A percentile compares a stretch with the other conserved stretches of the same genome.
Conservation (phyloP, 2,329 filamentous ascomycete genomes). For the Amesomyces nigricolor region DNA sequence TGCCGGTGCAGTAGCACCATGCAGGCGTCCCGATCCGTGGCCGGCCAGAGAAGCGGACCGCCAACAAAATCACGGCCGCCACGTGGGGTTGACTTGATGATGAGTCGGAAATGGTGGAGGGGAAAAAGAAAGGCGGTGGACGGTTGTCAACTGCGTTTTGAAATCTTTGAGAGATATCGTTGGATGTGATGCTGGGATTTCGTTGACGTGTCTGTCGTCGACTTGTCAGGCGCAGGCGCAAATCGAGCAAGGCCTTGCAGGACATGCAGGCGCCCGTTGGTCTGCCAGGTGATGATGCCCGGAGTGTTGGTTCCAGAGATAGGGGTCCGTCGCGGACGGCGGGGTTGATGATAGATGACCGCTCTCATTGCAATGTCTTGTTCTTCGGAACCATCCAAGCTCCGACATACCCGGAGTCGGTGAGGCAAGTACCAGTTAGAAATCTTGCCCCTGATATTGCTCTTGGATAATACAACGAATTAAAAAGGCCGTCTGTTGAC, state of each 20-base stretch:
- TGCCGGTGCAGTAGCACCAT: slow-evolving; percentile 22
- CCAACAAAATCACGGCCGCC: background rate
- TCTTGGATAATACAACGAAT: no score
- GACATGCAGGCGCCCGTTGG: background rate
- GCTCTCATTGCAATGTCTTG: no score
- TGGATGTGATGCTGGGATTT: no score
- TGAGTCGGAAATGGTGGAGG: background rate
- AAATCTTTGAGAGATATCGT: no score
- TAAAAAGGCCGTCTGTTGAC: no score
- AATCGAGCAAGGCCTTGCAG: background rate
- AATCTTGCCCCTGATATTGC: no score
- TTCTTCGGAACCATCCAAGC: no score
- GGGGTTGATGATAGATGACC: no score
- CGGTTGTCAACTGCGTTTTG: no score
- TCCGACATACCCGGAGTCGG: no score
- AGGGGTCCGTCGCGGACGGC: no score
- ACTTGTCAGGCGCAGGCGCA: background rate
- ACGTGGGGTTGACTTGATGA: background rate
- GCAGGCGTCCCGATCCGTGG: slow-evolving; percentile 21
- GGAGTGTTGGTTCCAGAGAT: background rate
- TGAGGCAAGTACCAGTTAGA: no score
- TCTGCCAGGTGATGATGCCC: background rate
- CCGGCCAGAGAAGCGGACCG: background rate
- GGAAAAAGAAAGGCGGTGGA: background rate
- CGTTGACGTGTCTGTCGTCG: background rate